Evolutionary conservation across 2,329 filamentous ascomycete genomes (phyloP).

Genomic region (Fusarium sp.): DNA sequence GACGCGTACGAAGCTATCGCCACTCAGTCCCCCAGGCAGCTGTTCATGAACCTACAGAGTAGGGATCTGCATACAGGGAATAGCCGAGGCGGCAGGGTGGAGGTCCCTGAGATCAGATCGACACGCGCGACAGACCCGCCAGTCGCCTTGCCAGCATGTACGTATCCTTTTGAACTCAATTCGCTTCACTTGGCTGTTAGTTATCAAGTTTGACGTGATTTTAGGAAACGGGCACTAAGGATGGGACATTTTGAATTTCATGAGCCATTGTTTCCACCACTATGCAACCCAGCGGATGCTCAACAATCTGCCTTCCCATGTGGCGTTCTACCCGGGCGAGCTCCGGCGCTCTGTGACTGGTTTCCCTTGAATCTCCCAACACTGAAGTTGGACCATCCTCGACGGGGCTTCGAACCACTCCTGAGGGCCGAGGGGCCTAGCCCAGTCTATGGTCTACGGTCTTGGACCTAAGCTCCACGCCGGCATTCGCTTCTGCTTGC

Average conservation of each 20-base stretch:
- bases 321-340: conserved; percentile 23
- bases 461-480: conserved; percentile 6
- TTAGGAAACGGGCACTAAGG: background rate
- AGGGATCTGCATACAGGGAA: conserved; percentile 38
- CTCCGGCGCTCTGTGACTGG: conserved; percentile 30
- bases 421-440: conserved; percentile 38
- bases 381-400: conserved; percentile 26
- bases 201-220: background rate
- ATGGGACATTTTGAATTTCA: background rate
- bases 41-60: conserved; percentile 20
- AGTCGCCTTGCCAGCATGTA: conserved; percentile 16
- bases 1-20: conserved; percentile 35
- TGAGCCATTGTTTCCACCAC: background rate
- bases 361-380: background rate
- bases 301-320: conserved; percentile 13
- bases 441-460: conserved; percentile 34
- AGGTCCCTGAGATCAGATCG: conserved; percentile 46
- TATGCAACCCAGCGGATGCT: conserved; percentile 5
- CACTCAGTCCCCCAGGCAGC: conserved; percentile 29
- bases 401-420: conserved; percentile 30
- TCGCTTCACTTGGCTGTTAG: conserved; percentile 6
- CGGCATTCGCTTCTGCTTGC: background rate
- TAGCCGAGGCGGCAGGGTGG: conserved; percentile 39
- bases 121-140: conserved; percentile 40
- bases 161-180: conserved; percentile 37